These are phyloP conservation scores for Durusdinium trenchii DNA, from an alignment of 73 alveolate species.

Conservation along the genomic window DNA sequence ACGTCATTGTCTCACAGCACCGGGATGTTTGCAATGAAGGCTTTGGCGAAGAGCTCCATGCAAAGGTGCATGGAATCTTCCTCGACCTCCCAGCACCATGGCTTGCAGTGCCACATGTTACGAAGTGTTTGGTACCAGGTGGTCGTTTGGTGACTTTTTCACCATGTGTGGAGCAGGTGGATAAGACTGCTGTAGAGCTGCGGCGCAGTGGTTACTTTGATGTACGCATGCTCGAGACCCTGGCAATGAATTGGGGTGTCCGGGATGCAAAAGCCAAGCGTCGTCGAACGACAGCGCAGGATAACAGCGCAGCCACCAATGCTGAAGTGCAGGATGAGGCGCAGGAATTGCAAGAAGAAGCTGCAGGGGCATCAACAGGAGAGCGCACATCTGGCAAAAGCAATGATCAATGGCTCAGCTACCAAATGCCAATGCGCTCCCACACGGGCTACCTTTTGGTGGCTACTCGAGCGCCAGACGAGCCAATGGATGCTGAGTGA, in stretches of 20 bases:
- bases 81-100: constrained; percentile 84
- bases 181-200: constrained; percentile 73
- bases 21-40: constrained; percentile 95
- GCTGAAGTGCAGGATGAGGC: background rate
- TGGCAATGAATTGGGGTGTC: constrained; percentile 87
- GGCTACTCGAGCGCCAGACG: constrained; percentile 60
- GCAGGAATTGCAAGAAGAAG: background rate
- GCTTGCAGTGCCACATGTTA: constrained; percentile 73
- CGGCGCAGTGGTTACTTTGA: constrained; percentile 77
- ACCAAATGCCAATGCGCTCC: constrained; percentile 93
- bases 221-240: constrained; percentile 90
- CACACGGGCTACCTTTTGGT: constrained; percentile 92
- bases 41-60: constrained; percentile 40
- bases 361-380: background rate
- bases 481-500: no score
- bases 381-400: background rate
- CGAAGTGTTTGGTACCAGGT: constrained; percentile 50
- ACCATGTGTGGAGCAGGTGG: constrained; percentile 98
- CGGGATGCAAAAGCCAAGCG: background rate
- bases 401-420: constrained; percentile 97
- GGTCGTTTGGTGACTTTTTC: constrained; percentile 98
- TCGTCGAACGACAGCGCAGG: background rate
- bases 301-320: background rate
- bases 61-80: constrained; percentile 56
- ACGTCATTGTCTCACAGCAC: constrained; percentile 96